Conservation (phyloP, 2,329 filamentous ascomycete species). For the Xylariaceae sp. region DNA sequence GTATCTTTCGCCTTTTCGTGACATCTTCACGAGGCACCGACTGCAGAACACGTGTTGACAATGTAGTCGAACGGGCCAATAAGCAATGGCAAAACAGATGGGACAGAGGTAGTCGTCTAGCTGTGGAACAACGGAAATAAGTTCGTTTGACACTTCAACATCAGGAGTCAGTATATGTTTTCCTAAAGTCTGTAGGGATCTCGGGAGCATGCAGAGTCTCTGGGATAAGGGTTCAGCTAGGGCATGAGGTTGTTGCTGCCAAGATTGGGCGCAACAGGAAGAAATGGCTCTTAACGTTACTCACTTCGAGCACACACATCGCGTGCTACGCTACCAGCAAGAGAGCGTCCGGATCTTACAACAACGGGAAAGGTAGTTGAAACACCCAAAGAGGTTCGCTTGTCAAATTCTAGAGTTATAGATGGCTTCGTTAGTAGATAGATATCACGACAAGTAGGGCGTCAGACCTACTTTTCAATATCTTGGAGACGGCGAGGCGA, state of each 20-base stretch:
- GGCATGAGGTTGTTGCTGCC: neutral
- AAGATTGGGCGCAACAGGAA: neutral
- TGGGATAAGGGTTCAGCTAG: neutral
- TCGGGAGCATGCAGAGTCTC: neutral
- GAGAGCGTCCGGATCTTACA: constrained; percentile 64
- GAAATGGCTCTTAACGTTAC: neutral
- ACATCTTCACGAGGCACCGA: constrained; percentile 80
- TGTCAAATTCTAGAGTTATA: constrained; percentile 74
- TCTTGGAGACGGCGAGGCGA: constrained; percentile 77
- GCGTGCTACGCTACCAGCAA: constrained; percentile 73
- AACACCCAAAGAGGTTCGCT: constrained; percentile 77
- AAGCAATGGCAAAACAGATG: constrained; percentile 80
- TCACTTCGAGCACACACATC: constrained; percentile 69
- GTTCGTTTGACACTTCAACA: constrained; percentile 68
- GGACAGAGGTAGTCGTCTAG: constrained; percentile 86
- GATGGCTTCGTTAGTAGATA: constrained; percentile 21
- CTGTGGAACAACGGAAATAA: constrained; percentile 78
- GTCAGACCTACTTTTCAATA: constrained; percentile 74
- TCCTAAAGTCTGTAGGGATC: neutral
- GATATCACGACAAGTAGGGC: neutral
- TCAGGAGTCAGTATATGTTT: constrained; percentile 13
- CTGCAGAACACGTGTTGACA: constrained; percentile 86
- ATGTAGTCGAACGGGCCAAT: constrained; percentile 77
- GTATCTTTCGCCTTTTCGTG: constrained; percentile 69
- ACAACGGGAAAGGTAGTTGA: constrained; percentile 66